These are phyloP conservation scores for Saccharum officinarum DNA, from an alignment of 176 grass and related monocot species.

Conservation along the genomic window DNA sequence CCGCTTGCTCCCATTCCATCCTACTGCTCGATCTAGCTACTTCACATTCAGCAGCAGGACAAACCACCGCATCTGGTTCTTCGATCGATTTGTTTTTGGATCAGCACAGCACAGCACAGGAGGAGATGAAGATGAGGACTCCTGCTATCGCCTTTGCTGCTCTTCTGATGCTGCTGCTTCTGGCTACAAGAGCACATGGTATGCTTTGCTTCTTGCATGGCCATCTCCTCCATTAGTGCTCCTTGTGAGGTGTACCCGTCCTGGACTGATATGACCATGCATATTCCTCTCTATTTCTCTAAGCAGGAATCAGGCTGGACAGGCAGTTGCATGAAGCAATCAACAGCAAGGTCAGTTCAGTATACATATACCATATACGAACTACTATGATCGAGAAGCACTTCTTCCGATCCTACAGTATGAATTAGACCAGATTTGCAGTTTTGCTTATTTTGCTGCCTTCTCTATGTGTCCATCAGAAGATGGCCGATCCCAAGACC, in stretches of 20 bases:
- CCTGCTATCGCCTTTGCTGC: slow-evolving; percentile 34
- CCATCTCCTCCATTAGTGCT: neutral
- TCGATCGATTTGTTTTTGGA: slow-evolving; percentile 5
- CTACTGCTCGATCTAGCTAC: slow-evolving; percentile 17
- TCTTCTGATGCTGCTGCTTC: slow-evolving; percentile 52
- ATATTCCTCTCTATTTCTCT: neutral
- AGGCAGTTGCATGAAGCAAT: slow-evolving; percentile 30
- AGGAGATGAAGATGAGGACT: slow-evolving; percentile 58
- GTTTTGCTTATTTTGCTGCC: neutral
- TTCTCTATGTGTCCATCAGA: neutral
- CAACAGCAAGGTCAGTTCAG: slow-evolving; percentile 35
- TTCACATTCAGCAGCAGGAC: neutral
- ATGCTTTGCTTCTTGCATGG: slow-evolving; percentile 23
- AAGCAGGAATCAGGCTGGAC: slow-evolving; percentile 69
- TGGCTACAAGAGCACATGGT: slow-evolving; percentile 62
- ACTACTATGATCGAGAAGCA: neutral
- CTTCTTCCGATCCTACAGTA: neutral
- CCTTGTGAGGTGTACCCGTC: neutral
- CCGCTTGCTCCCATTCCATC: slow-evolving; percentile 36
- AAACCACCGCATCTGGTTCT: slow-evolving; percentile 19
- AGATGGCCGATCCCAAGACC: slow-evolving; percentile 10
- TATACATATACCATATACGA: neutral
- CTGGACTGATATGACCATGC: neutral
- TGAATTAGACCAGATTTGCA: neutral
- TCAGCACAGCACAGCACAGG: neutral